These are phyloP conservation scores for Cafeteria roenbergensis DNA, from an alignment of 108 stramenopile genomes.

Conservation along the genomic window DNA sequence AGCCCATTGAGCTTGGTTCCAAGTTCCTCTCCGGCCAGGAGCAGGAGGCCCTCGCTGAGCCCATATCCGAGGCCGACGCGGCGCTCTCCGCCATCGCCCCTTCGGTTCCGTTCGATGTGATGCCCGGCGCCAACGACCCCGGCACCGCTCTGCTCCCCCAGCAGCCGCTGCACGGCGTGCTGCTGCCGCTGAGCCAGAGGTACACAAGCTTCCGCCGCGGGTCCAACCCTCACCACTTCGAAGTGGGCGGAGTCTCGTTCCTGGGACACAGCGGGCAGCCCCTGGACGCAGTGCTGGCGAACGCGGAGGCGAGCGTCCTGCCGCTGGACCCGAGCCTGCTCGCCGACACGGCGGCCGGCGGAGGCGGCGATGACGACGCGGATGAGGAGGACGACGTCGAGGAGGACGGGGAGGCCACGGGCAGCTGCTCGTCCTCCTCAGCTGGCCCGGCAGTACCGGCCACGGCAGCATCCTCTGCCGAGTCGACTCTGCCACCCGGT, in stretches of 20 bases:
- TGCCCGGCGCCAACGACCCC: conserved; percentile 39
- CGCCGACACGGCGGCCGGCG: neutral
- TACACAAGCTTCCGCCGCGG: conserved; percentile 13
- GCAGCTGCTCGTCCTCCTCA: no score
- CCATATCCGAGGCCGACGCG: conserved; percentile 27
- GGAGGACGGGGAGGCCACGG: no score
- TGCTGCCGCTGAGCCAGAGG: conserved; percentile 28
- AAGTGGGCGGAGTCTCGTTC: conserved; percentile 20
- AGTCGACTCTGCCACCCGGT: neutral
- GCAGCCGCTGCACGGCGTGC: conserved; percentile 39
- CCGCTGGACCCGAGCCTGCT: conserved; percentile 1
- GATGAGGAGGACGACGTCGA: neutral
- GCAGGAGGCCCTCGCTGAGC: conserved; percentile 20
- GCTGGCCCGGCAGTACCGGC: neutral
- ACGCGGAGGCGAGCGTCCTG: conserved; percentile 13
- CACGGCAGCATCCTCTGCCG: neutral
- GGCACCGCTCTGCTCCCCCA: conserved; percentile 35
- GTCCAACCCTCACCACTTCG: conserved; percentile 34
- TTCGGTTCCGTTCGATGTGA: conserved; percentile 31
- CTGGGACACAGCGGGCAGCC: conserved; percentile 37
- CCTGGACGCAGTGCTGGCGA: conserved; percentile 23
- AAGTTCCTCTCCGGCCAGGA: conserved; percentile 9
- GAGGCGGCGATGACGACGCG: neutral
- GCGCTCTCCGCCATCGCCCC: conserved; percentile 28
- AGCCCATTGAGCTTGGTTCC: no score